Percentiles rank a stretch among this genome's conserved stretches.
Evolutionary conservation across 768 basidiomycete species (phyloP).

Genomic region (Calocybe cyanea): DNA sequence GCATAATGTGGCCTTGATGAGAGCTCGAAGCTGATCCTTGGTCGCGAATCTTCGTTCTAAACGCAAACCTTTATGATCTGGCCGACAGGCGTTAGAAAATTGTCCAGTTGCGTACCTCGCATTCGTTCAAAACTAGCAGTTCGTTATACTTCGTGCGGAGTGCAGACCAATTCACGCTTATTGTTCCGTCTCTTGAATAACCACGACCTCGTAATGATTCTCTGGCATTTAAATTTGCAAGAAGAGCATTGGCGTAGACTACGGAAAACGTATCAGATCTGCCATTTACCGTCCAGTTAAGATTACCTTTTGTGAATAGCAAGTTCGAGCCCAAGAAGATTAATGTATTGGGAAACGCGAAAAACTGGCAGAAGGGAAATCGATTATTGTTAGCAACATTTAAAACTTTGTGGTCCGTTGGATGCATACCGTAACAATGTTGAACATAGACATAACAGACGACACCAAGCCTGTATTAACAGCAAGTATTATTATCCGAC

Average conservation of each 20-base stretch:
- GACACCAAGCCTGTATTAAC: constrained; percentile 16
- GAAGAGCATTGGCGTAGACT: constrained; percentile 19
- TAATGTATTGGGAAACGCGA: constrained; percentile 17
- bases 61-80: no score
- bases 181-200: constrained; percentile 4
- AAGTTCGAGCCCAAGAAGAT: constrained; percentile 16
- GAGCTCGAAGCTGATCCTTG: no score
- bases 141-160: constrained; percentile 1
- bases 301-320: constrained; percentile 17
- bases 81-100: no score
- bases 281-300: neutral
- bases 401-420: no score
- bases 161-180: constrained; percentile 11
- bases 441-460: constrained; percentile 10
- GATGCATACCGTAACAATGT: constrained; percentile 13
- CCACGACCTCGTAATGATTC: constrained; percentile 10
- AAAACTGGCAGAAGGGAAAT: constrained; percentile 6
- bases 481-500: constrained; percentile 9
- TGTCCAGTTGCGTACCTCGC: neutral
- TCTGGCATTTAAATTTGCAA: constrained; percentile 18
- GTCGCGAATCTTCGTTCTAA: no score
- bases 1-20: no score
- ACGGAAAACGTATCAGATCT: neutral
- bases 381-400: no score
- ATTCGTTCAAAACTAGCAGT: neutral